These are phyloP conservation scores for Kickxella alabastrina DNA, from an alignment of 192 early-diverging fungal genomes.

Conservation along the genomic window DNA sequence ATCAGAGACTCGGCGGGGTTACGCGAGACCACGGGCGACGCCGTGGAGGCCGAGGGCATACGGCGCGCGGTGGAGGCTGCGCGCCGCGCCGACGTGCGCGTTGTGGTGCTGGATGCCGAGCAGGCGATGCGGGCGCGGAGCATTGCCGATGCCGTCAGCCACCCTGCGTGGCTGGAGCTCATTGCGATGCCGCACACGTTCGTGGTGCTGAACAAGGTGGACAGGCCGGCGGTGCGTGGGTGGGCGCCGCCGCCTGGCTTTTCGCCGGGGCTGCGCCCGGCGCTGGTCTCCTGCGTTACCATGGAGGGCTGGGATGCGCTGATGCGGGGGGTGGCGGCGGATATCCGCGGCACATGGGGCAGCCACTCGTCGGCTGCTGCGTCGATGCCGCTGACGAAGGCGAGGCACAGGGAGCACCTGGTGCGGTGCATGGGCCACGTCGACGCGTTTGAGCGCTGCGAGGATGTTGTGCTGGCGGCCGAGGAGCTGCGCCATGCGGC, in stretches of 20 bases:
- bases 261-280: not conserved
- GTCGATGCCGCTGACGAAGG: conserved; percentile 61
- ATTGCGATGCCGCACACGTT: conserved; percentile 49
- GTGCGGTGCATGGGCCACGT: conserved; percentile 53
- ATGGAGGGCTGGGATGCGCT: conserved; percentile 24
- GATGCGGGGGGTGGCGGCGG: conserved; percentile 18
- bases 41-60: conserved; percentile 68
- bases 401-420: conserved; percentile 63
- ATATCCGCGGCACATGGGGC: conserved; percentile 30
- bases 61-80: conserved; percentile 52
- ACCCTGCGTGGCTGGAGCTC: conserved; percentile 19
- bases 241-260: conserved; percentile 1
- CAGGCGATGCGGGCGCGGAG: not conserved
- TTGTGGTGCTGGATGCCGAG: conserved; percentile 56
- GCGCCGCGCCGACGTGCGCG: conserved; percentile 61
- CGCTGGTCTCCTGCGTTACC: conserved; percentile 25
- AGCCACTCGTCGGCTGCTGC: not conserved
- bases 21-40: conserved; percentile 52
- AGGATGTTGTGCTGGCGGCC: conserved; percentile 63
- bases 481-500: conserved; percentile 68
- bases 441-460: conserved; percentile 32
- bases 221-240: conserved; percentile 5
- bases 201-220: conserved; percentile 65
- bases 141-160: not conserved
- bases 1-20: conserved; percentile 71